Evolutionary conservation across 176 grass and related monocot genomes (phyloP).

Genomic region (Oryza meridionalis): DNA sequence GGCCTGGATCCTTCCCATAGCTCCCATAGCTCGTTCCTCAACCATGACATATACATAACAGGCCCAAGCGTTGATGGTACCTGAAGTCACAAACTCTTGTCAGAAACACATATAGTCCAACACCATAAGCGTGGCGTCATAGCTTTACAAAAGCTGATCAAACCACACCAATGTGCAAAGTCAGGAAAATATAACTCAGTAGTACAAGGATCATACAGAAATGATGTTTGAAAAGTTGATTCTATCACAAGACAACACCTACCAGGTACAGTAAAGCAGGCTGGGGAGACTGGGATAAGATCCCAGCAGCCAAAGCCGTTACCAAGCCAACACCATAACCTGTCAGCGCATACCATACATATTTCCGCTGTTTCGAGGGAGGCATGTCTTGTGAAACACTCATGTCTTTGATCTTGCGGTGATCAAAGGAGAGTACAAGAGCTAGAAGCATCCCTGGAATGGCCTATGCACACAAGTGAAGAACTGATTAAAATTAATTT

Average conservation of each 20-base stretch:
- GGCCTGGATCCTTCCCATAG: constrained; percentile 75
- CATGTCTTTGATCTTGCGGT: constrained; percentile 68
- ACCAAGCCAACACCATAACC: constrained; percentile 89
- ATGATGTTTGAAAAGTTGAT: constrained; percentile 5
- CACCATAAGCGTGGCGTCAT: background rate
- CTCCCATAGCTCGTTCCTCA: constrained; percentile 84
- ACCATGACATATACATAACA: constrained; percentile 84
- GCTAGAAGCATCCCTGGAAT: constrained; percentile 65
- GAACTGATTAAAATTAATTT: background rate
- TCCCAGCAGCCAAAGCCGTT: constrained; percentile 83
- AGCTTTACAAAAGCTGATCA: background rate
- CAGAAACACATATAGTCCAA: constrained; percentile 3
- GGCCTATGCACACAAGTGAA: constrained; percentile 53
- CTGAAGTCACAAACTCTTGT: constrained; percentile 47
- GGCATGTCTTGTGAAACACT: constrained; percentile 42
- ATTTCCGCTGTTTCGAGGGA: constrained; percentile 5
- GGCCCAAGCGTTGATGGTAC: constrained; percentile 90
- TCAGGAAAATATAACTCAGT: constrained; percentile 14
- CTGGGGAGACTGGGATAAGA: constrained; percentile 89
- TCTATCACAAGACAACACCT: constrained; percentile 35
- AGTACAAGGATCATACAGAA: background rate
- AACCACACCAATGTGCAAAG: background rate
- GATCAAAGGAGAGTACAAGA: background rate
- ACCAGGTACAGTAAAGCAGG: constrained; percentile 98
- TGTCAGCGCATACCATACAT: constrained; percentile 73